Evolutionary conservation across 164 flowering plant genomes (phyloP), one percentile per base, ranked within the genome.

Genomic region (Chimonanthus salicifolius): DNA sequence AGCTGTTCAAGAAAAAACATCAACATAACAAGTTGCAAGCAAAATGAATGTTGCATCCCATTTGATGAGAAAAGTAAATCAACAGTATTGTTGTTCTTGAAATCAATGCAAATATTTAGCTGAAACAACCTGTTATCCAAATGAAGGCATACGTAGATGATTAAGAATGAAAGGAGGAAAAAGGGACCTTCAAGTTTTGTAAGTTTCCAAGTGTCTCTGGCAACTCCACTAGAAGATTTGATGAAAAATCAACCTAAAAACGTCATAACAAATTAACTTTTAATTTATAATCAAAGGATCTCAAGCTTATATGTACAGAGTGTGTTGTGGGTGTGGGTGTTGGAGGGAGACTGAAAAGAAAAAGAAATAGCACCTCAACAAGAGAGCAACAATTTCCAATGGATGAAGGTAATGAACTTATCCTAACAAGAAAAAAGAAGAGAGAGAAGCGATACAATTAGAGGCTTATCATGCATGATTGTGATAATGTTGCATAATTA

Each of bases 181-280:
- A 20, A 64, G 10, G 16, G 62, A 70, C 98, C 97, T 90, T 89
- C 68, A 94, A 75, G 48, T 86, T 78, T 51, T 60, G 81, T 74
- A 94, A 76, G 62, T 80, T 82, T 75, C 90, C 84, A 62, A 91
- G 48, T 73, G 92, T 81, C 54, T 86, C 90, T 1, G 98, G 96
- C 83, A 92, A 78, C 71, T 88, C 89, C 6, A 75, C 74, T 60
- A 94, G 83, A 79, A 87, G 87, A 85, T 94, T 94, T 49, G 89
- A 85, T 71, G 97, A 91, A 71, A 94, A 84, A 81, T 94, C 91
- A 79, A 91, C 83, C 97, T 94, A 86, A 76, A 82, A 58, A 67
- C 44, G 47, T 49, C 4, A 68, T 0, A 68, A 75, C 70, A 67
- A 65, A 4, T 43, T 48, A n/a, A 11, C 21, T 7, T 69, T 69